A percentile compares a stretch with the other conserved stretches of the same genome.
phyloP scores from a whole-genome alignment of 176 grass and related monocot species.

The Ensete glaucum region DNA sequence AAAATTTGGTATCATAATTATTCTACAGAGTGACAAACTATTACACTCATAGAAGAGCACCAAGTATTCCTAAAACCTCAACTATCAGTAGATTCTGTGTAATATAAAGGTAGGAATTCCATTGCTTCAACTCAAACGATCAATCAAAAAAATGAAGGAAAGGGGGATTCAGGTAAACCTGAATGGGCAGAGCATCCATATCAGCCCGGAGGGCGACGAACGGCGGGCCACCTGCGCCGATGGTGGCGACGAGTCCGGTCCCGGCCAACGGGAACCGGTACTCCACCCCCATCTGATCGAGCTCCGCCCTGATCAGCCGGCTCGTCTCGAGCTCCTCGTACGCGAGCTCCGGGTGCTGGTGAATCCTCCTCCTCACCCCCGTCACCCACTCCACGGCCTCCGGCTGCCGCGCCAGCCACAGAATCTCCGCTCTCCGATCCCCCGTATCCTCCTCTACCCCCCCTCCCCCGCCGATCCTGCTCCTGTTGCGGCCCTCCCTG shows the following conservation, averaged over 20 bases:
- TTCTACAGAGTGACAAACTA: too few relatives aligned
- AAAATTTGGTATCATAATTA: too few relatives aligned
- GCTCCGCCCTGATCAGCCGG: conserved; percentile 52
- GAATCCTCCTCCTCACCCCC: conserved; percentile 51
- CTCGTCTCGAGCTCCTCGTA: conserved; percentile 98
- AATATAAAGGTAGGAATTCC: too few relatives aligned
- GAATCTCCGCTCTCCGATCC: conserved; percentile 72
- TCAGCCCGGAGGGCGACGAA: conserved; percentile 81
- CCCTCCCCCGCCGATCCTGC: not conserved
- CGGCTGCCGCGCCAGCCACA: conserved; percentile 27
- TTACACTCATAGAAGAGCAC: not conserved
- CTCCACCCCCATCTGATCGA: conserved; percentile 39
- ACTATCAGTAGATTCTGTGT: not conserved
- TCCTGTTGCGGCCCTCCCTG: not conserved
- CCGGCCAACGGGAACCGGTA: conserved; percentile 71
- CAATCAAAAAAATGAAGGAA: not conserved
- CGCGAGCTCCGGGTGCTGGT: conserved; percentile 78
- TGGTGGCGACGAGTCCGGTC: conserved; percentile 65
- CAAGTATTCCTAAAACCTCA: not conserved
- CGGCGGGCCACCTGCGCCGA: conserved; percentile 57
- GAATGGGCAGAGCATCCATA: conserved; percentile 94
- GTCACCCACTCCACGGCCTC: conserved; percentile 56
- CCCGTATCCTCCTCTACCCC: not conserved
- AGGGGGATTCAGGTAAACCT: conserved; percentile 27
- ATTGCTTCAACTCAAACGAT: not conserved